Conservation (phyloP, 805 yeast genomes). For the Zygosaccharomyces kombuchaensis region DNA sequence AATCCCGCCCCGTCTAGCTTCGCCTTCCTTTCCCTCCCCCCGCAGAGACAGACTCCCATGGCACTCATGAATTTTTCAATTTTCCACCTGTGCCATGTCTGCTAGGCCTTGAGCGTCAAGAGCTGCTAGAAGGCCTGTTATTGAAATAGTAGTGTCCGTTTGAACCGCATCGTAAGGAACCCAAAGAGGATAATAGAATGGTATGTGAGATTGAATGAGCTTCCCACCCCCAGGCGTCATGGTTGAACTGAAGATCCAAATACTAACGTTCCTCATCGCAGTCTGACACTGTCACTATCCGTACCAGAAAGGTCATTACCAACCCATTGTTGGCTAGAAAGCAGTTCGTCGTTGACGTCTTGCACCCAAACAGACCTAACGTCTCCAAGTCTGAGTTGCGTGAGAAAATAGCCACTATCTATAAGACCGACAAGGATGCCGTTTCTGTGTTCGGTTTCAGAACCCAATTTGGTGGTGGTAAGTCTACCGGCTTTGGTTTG, state of each 20-base stretch:
- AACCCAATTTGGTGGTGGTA: constrained; percentile 99
- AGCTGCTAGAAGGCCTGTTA: constrained; percentile 3
- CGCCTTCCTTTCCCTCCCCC: not conserved
- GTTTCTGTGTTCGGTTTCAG: constrained; percentile 99
- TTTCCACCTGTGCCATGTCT: constrained; percentile 2
- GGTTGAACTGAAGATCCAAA: not conserved
- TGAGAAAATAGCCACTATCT: constrained; percentile 81
- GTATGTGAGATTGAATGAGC: not conserved
- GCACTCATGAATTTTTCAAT: constrained; percentile 6
- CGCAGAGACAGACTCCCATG: not conserved
- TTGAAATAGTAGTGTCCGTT: not conserved
- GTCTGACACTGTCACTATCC: constrained; percentile 99
- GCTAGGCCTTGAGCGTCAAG: constrained; percentile 1
- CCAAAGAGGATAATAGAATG: constrained; percentile 5
- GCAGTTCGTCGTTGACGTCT: constrained; percentile 98
- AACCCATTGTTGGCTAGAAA: constrained; percentile 99
- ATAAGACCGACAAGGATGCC: constrained; percentile 90
- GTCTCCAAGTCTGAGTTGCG: constrained; percentile 99
- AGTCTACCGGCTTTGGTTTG: constrained; percentile 98
- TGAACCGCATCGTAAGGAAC: constrained; percentile 5
- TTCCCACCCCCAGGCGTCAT: not conserved
- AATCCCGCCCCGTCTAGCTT: not conserved
- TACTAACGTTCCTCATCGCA: constrained; percentile 27
- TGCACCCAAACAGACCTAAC: constrained; percentile 99
- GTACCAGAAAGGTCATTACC: constrained; percentile 97